A percentile compares a stretch with the other conserved stretches of the same genome.
Conservation (phyloP, 805 yeast genomes). For the Yarrowia alimentaria region DNA sequence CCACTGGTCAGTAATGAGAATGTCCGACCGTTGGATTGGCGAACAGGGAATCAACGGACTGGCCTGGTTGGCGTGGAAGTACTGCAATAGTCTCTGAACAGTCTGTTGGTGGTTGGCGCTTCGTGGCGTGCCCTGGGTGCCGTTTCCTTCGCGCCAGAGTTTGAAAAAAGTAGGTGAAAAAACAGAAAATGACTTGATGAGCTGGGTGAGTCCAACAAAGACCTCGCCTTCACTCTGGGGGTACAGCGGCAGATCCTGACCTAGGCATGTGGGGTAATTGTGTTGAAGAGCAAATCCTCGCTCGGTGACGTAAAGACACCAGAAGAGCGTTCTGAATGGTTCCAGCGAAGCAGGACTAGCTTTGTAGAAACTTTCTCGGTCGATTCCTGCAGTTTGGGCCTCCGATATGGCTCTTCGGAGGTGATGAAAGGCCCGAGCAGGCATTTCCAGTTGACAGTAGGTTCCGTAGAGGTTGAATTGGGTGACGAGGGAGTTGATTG, state of each 20-base stretch:
- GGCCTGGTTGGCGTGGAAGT: constrained; percentile 22
- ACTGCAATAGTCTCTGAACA: constrained; percentile 9
- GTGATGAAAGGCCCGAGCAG: not conserved
- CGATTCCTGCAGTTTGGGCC: constrained; percentile 13
- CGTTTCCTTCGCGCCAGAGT: constrained; percentile 5
- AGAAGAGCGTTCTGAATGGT: constrained; percentile 15
- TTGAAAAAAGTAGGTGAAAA: constrained; percentile 19
- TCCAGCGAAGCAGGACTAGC: not conserved
- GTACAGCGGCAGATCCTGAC: constrained; percentile 16
- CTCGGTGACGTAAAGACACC: constrained; percentile 15
- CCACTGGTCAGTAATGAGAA: constrained; percentile 25
- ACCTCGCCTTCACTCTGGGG: constrained; percentile 9
- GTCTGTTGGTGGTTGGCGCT: constrained; percentile 19
- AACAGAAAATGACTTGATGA: constrained; percentile 15
- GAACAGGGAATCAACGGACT: constrained; percentile 19
- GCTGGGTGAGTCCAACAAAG: constrained; percentile 7
- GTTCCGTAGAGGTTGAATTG: constrained; percentile 11
- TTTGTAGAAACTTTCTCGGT: constrained; percentile 6
- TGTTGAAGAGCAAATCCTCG: constrained; percentile 17
- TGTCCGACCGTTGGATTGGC: constrained; percentile 1
- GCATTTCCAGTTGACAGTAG: constrained; percentile 21
- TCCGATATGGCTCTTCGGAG: constrained; percentile 2
- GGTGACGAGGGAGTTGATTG: constrained; percentile 3
- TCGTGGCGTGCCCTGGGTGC: not conserved
- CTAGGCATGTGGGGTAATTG: constrained; percentile 2